Conservation (phyloP, 495 filamentous ascomycete genomes). For the Aspergillus funiculosus region DNA sequence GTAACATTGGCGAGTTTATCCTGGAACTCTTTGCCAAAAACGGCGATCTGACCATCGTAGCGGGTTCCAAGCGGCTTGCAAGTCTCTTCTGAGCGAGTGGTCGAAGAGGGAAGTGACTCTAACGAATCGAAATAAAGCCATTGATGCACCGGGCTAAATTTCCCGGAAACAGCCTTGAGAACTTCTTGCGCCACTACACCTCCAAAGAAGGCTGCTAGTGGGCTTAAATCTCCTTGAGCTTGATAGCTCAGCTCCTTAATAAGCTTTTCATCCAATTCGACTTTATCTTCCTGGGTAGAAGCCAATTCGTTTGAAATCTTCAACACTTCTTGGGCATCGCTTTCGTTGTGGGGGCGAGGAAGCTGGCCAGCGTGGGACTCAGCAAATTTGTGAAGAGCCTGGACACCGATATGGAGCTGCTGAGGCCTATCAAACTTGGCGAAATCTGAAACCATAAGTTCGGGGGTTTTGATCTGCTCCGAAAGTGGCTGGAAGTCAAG, state of each 20-base stretch:
- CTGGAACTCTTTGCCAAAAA: constrained; percentile 90
- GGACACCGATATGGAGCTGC: constrained; percentile 87
- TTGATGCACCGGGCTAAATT: constrained; percentile 89
- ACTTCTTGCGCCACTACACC: constrained; percentile 94
- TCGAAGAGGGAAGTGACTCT: constrained; percentile 77
- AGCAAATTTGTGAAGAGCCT: constrained; percentile 81
- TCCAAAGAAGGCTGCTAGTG: constrained; percentile 93
- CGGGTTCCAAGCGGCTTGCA: constrained; percentile 78
- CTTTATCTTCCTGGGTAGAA: constrained; percentile 56
- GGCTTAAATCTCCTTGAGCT: constrained; percentile 83
- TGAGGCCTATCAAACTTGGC: constrained; percentile 94
- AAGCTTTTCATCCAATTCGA: constrained; percentile 88
- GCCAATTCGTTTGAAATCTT: constrained; percentile 66
- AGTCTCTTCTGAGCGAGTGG: constrained; percentile 70
- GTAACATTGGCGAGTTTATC: constrained; percentile 84
- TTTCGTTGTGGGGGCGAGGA: constrained; percentile 75
- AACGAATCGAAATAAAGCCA: constrained; percentile 97
- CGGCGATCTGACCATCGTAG: constrained; percentile 96
- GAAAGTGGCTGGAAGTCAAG: constrained; percentile 80
- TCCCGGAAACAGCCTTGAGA: constrained; percentile 93
- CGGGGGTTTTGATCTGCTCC: constrained; percentile 74
- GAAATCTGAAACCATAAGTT: constrained; percentile 86
- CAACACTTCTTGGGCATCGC: constrained; percentile 73
- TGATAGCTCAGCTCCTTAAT: constrained; percentile 93
- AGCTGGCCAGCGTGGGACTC: constrained; percentile 61